Evolutionary conservation across 2,329 filamentous ascomycete species (phyloP), one percentile per base, ranked within the genome.

Genomic region (Arthroderma sp.): DNA sequence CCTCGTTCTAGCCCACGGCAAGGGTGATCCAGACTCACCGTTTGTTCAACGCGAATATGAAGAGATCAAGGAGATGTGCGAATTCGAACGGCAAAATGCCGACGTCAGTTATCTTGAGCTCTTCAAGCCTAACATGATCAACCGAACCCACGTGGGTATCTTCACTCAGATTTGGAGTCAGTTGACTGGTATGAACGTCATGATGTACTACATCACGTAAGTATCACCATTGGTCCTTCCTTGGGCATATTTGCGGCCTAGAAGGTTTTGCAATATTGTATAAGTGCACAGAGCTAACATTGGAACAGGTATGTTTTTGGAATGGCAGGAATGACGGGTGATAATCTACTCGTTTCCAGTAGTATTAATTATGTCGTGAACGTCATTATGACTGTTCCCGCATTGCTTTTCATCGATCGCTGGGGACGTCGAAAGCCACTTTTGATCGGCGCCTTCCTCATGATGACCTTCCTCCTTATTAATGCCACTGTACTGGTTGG

Each of bases 301-400:
- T 22, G 15, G 15, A 22, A 22, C 3, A 52, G 51, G 4, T 83
- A 83, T 51, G 74, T 85, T 47, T 84, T 85, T 59, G 70, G 70
- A 7, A 85, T 85, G 81, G 80, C 81, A 10, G 80, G 80, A 6
- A 66, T 81, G n/a, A 65, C 61, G 1, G 72, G 71, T 3, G 68
- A 75, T 52, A 71, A 70, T 43, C 73, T 77, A 33, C 70, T 85
- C 6, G 61, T 83, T 38, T 73, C 81, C 5, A 81, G 78, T 11
- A 77, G 75, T 6, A 84, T 85, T 50, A 78, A 84, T 56, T 85
- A 83, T 58, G 71, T 87, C 53, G 85, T 89, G 68, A 88, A 88
- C 60, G 83, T 89, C 1, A 48, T 80, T 43, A 84, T 85, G 78
- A 89, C 85, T 0, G 60, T 88, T 3, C 81, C 83, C 0, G 83